phyloP scores from a whole-genome alignment of 495 filamentous ascomycete genomes.

The Parmelia sp. region DNA sequence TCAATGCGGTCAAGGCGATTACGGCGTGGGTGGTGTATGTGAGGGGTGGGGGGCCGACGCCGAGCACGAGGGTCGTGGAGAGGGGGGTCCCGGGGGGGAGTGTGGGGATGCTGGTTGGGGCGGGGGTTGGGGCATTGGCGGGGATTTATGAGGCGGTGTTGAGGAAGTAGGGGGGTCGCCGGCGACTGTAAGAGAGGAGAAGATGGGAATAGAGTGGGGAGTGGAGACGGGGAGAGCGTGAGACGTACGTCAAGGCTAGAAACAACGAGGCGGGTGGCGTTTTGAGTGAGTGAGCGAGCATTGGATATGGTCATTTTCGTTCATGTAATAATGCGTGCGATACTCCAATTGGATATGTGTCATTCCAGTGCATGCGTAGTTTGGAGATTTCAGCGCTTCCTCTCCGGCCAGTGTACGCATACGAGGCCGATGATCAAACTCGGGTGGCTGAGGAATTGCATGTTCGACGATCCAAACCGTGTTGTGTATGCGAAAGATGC shows the following conservation, averaged over 20 bases:
- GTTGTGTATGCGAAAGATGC: too few relatives aligned
- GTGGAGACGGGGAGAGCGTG: not conserved
- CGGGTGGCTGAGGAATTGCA: too few relatives aligned
- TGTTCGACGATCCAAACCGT: too few relatives aligned
- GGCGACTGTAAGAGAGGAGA: not conserved
- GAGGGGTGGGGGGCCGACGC: slow-evolving; percentile 51
- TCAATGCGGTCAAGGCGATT: slow-evolving; percentile 79
- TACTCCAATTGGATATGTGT: not conserved
- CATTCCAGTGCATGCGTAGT: not conserved
- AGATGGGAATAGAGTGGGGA: not conserved
- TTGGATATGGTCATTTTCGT: not conserved
- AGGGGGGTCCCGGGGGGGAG: slow-evolving; percentile 63
- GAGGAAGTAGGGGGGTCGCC: slow-evolving; percentile 3
- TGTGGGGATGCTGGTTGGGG: slow-evolving; percentile 62
- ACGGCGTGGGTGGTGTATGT: slow-evolving; percentile 72
- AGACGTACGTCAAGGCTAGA: not conserved
- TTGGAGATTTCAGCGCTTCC: too few relatives aligned
- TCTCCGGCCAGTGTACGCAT: too few relatives aligned
- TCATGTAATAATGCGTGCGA: not conserved
- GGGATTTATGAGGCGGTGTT: slow-evolving; percentile 80
- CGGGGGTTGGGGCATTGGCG: slow-evolving; percentile 60
- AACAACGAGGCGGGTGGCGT: not conserved
- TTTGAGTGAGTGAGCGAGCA: not conserved
- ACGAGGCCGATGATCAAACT: not conserved
- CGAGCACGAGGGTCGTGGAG: slow-evolving; percentile 52